These are phyloP conservation scores for Solanum dulcamara DNA, from an alignment of 257 asterid genomes.

Conservation along the genomic window DNA sequence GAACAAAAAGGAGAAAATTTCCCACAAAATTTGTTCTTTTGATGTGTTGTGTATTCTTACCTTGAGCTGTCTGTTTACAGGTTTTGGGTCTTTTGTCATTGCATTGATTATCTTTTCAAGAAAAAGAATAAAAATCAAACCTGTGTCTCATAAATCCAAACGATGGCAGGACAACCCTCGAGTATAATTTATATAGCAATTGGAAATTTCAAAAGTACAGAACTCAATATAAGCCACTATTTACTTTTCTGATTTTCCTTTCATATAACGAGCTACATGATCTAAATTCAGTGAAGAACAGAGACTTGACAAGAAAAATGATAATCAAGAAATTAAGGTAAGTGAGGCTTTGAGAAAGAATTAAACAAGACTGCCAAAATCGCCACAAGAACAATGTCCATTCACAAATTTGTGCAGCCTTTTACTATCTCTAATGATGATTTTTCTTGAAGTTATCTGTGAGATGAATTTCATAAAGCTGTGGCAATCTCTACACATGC, in stretches of 20 bases:
- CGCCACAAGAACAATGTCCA: constrained; percentile 83
- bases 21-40: background rate
- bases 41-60: background rate
- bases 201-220: background rate
- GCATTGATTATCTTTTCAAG: background rate
- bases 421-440: constrained; percentile 67
- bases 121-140: background rate
- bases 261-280: background rate
- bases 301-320: background rate
- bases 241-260: background rate
- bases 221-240: background rate
- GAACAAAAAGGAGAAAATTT: background rate
- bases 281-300: background rate
- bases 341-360: background rate
- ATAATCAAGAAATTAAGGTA: background rate
- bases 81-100: background rate
- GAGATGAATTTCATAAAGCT: constrained; percentile 56
- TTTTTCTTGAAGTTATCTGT: constrained; percentile 36
- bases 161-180: background rate
- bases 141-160: background rate
- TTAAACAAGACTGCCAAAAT: constrained; percentile 50
- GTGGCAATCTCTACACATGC: constrained; percentile 88
- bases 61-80: background rate
- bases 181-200: background rate
- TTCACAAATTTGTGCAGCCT: constrained; percentile 58